Evolutionary conservation across 192 early-diverging fungal genomes (phyloP), one percentile per base, ranked within the genome.

Genomic region (Podila epicladia): DNA sequence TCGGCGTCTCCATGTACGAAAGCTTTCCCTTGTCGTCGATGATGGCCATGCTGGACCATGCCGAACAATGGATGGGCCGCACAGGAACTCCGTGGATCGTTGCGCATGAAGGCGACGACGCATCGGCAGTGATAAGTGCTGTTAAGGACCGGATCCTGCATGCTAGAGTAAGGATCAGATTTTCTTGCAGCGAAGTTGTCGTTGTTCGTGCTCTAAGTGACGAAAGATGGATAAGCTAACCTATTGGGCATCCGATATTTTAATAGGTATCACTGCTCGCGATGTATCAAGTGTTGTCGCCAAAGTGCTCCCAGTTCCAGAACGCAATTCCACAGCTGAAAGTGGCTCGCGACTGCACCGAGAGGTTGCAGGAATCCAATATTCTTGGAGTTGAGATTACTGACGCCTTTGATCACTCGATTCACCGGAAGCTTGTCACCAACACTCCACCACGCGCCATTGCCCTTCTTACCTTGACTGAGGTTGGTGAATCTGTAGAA

Each of bases 391-490:
- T 64, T 13, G 59, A 71, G n/a, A 75, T 85, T 9, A 69, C 72
- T 2, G 70, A 71, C 3, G 85, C 83, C 13, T 93, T 93, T 80
- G 90, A 93, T 62, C 85, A 87, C 20, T 76, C 83, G 5, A 82
- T 93, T 29, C 91, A 89, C 66, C 85, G 91, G 19, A 91, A 91
- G 64, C 75, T 89, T 1, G 85, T 86, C 26, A 82, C 90, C 22
- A 88, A 91, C 68, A 87, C 89, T 31, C 90, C 91, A 9, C 90
- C 91, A 64, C 82, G 89, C 32, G 88, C 89, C 50, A 89, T 91
- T 22, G 75, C 71, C 5, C 75, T 88, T 0, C 72, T 87, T 50
- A 74, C 88, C 9, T 45, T 77, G n/a, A 66, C 79, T 35, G 79
- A 89, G 78, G 90, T 85, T 72, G 51, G n/a, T 48, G 9, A 49